Conservation (phyloP, 2,329 filamentous ascomycete species). For the Penicillium aurantiogriseum region DNA sequence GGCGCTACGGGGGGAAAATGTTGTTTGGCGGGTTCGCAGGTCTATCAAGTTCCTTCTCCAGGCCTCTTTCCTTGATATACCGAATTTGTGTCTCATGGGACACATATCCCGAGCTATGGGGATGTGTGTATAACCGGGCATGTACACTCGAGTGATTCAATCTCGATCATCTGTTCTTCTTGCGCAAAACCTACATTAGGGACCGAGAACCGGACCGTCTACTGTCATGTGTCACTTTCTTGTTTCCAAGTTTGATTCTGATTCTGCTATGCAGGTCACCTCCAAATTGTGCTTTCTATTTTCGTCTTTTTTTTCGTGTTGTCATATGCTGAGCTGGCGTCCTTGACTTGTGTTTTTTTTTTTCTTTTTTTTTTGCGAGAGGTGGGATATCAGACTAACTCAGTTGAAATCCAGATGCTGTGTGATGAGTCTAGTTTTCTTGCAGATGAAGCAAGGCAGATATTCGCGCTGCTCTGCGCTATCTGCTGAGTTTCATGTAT, state of each 20-base stretch:
- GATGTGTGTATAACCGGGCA: slow-evolving; percentile 8
- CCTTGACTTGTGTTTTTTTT: neutral
- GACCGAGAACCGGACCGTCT: slow-evolving; percentile 18
- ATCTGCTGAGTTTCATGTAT: neutral
- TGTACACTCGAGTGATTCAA: slow-evolving; percentile 7
- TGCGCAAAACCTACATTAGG: slow-evolving; percentile 13
- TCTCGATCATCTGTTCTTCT: slow-evolving; percentile 12
- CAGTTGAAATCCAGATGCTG: neutral
- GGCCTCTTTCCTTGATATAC: slow-evolving; percentile 21
- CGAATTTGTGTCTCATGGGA: slow-evolving; percentile 16
- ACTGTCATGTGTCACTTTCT: slow-evolving; percentile 13
- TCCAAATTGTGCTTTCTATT: neutral
- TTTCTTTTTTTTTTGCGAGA: neutral
- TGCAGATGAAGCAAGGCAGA: neutral
- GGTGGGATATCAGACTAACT: neutral
- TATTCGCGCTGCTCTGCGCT: neutral
- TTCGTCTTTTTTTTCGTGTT: neutral
- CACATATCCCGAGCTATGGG: slow-evolving; percentile 2
- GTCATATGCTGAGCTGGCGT: slow-evolving; percentile 6
- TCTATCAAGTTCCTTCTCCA: slow-evolving; percentile 26
- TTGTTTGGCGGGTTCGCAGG: slow-evolving; percentile 33
- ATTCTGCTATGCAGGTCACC: slow-evolving; percentile 3
- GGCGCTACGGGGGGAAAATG: slow-evolving; percentile 38
- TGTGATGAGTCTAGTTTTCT: neutral
- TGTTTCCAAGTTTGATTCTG: slow-evolving; percentile 3